Evolutionary conservation across 2,329 filamentous ascomycete species (phyloP).

Genomic region (Erysiphe pisi): DNA sequence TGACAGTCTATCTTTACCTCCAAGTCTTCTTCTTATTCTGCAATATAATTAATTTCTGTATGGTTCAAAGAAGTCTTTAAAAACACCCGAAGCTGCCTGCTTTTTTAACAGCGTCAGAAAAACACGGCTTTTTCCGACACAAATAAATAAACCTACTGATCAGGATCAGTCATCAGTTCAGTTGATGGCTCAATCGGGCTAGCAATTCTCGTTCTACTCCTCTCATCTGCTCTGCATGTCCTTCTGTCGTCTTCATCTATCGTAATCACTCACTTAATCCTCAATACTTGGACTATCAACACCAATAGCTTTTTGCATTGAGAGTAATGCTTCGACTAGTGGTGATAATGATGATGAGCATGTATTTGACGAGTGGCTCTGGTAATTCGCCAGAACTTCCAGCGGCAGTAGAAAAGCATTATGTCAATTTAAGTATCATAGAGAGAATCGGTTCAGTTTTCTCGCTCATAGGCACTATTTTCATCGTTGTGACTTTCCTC

Average conservation of each 20-base stretch:
- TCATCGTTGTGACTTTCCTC: constrained; percentile 27
- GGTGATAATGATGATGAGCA: not conserved
- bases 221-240: no score
- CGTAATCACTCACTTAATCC: not conserved
- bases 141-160: not conserved
- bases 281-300: not conserved
- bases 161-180: not conserved
- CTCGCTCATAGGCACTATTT: constrained; percentile 25
- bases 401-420: not conserved
- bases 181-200: not conserved
- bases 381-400: not conserved
- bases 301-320: not conserved
- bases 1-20: not conserved
- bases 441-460: constrained; percentile 28
- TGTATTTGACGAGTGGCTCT: not conserved
- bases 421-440: constrained; percentile 15
- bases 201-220: not conserved
- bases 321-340: not conserved
- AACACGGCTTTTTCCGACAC: no score
- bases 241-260: no score
- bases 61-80: not conserved
- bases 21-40: not conserved
- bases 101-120: not conserved
- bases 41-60: not conserved
- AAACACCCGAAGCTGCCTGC: not conserved